Base-by-base conservation (phyloP, 306 rosid species). In the Fagus sylvatica region DNA sequence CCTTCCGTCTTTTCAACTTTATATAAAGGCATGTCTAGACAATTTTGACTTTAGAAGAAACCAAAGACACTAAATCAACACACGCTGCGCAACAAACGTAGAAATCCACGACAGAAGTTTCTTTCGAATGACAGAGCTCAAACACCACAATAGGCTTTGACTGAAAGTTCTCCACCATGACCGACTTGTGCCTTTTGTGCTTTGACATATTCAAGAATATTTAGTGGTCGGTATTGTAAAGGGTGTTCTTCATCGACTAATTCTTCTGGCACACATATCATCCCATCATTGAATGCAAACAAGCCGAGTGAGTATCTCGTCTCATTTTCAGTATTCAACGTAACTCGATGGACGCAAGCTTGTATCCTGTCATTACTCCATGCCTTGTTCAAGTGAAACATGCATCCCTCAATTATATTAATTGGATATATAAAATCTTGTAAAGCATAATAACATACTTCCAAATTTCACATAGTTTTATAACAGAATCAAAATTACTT, bases 301-400 rank as follows among this genome's bases (percentile, higher is more conserved):
- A 72, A 13, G 37, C 34, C 8, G 7, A 79, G 8, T 2, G 73
- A 61, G 62, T 61, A 72, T 32, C 73, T 60, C 3, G n/a, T 53
- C 7, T 41, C 9, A 43, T 9, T 43, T 0, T 72, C 15, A 16
- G 30, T 66, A 6, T 12, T 72, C 73, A 79, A 22, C n/a, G 15
- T 51, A 17, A 61, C 77, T 72, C 73, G 5, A 40, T 72, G 77
- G 34, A n/a, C 13, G 4, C 82, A 61, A 17, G 77, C 36, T 72
- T 39, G 39, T 22, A 79, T 49, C 17, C 59, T 72, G 41, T 79
- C 67, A 12, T 79, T 79, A 57, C 77, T 79, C 73, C 73, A 72
- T 28, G 6, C 71, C 15, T 37, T 2, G 28, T 2, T 39, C 13
- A 65, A 7, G 0, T 10, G 12, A 53, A 49, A 32, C 19, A 71